Percentiles rank a stretch among this genome's conserved stretches.
phyloP scores from a whole-genome alignment of 306 rosid species.

The Cicer yamashitae region DNA sequence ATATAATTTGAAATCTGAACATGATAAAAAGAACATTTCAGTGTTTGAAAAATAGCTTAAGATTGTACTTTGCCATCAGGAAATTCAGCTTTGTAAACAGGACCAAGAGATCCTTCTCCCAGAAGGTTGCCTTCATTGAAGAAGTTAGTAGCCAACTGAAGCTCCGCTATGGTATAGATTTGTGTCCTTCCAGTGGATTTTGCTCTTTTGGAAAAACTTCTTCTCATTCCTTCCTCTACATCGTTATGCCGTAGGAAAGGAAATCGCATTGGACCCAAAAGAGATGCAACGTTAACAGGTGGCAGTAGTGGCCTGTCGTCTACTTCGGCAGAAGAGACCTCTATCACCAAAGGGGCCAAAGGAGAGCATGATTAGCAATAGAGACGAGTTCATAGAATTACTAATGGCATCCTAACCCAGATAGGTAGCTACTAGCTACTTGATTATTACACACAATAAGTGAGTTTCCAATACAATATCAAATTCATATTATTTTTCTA shows the following conservation, averaged over 20 bases:
- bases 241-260: slow-evolving; percentile 57
- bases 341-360: slow-evolving; percentile 43
- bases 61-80: slow-evolving; percentile 74
- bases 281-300: slow-evolving; percentile 56
- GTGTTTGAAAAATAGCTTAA: slow-evolving; percentile 27
- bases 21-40: not conserved
- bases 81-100: slow-evolving; percentile 83
- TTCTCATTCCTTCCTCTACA: slow-evolving; percentile 59
- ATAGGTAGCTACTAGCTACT: slow-evolving; percentile 7
- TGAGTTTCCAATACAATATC: slow-evolving; percentile 7
- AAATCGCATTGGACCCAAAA: slow-evolving; percentile 58
- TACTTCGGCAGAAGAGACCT: slow-evolving; percentile 47
- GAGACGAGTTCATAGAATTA: slow-evolving; percentile 20
- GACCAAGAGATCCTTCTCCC: slow-evolving; percentile 92
- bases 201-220: slow-evolving; percentile 66
- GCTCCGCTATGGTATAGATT: slow-evolving; percentile 68
- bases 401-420: not conserved
- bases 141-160: slow-evolving; percentile 81
- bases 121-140: slow-evolving; percentile 70
- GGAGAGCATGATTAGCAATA: slow-evolving; percentile 14
- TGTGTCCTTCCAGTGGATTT: slow-evolving; percentile 62
- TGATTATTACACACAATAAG: not conserved
- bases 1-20: slow-evolving; percentile 20
- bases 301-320: slow-evolving; percentile 59
- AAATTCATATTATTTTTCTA: slow-evolving; percentile 29